Conservation (phyloP, 1,139 yeast species). For the Hyphopichia khmerensis region DNA sequence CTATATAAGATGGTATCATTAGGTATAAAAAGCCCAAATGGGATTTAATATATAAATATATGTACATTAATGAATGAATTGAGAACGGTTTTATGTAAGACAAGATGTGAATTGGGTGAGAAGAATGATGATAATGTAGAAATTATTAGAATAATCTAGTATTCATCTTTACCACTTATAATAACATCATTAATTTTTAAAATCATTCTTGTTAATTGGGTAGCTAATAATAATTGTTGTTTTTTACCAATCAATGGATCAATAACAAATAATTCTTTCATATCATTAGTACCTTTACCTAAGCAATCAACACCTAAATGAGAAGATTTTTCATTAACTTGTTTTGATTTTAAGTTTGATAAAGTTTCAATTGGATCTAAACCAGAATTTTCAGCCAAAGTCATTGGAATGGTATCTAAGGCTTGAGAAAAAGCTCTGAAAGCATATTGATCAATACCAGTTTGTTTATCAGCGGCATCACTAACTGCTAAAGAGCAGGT, state of each 20-base stretch:
- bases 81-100: no score
- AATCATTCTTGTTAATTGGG: constrained; percentile 96
- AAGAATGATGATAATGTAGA: neutral
- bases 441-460: constrained; percentile 96
- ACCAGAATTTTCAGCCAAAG: constrained; percentile 96
- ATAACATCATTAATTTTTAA: constrained; percentile 95
- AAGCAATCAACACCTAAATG: constrained; percentile 91
- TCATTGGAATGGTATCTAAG: constrained; percentile 88
- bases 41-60: neutral
- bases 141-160: constrained; percentile 23
- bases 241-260: constrained; percentile 97
- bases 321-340: constrained; percentile 68
- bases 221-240: constrained; percentile 91
- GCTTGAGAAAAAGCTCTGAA: constrained; percentile 94
- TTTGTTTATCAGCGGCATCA: constrained; percentile 88
- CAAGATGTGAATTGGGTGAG: no score
- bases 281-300: constrained; percentile 82
- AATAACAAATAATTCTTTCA: constrained; percentile 91
- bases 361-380: constrained; percentile 89
- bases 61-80: neutral
- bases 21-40: no score
- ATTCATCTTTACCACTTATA: constrained; percentile 83
- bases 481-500: constrained; percentile 90
- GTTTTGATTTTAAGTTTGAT: constrained; percentile 80
- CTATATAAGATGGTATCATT: no score